A percentile compares a stretch with the other conserved stretches of the same genome.
Evolutionary conservation across 805 yeast species (phyloP).

Genomic region (Torulaspora delbrueckii): DNA sequence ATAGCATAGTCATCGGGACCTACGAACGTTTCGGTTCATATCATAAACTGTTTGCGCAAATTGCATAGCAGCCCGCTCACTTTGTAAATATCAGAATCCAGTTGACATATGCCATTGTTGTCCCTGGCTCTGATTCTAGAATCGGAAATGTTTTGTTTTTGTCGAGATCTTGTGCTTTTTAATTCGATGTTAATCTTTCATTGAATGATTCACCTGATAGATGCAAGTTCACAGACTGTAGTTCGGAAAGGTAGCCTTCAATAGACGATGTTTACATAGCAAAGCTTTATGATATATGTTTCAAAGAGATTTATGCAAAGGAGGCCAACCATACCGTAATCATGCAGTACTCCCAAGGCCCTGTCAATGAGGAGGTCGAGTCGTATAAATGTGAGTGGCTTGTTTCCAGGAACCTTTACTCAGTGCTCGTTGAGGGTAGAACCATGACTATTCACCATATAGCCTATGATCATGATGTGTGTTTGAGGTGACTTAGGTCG

Average conservation of each 20-base stretch:
- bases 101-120: neutral
- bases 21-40: neutral
- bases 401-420: neutral
- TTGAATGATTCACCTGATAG: neutral
- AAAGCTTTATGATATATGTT: neutral
- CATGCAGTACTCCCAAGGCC: neutral
- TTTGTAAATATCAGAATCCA: neutral
- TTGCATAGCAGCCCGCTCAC: neutral
- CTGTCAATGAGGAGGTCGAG: neutral
- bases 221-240: neutral
- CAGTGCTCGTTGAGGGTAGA: neutral
- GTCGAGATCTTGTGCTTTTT: neutral
- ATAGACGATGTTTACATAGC: neutral
- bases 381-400: neutral
- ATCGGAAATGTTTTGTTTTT: neutral
- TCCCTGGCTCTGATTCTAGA: neutral
- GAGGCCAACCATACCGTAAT: neutral
- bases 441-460: neutral
- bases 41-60: too few relatives aligned
- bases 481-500: neutral
- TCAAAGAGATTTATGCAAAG: neutral
- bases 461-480: neutral
- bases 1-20: neutral
- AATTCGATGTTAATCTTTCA: neutral
- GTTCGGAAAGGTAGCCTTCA: neutral